These are phyloP conservation scores for Talaromyces sp. DNA, from an alignment of 2,329 filamentous ascomycete species.

Conservation along the genomic window DNA sequence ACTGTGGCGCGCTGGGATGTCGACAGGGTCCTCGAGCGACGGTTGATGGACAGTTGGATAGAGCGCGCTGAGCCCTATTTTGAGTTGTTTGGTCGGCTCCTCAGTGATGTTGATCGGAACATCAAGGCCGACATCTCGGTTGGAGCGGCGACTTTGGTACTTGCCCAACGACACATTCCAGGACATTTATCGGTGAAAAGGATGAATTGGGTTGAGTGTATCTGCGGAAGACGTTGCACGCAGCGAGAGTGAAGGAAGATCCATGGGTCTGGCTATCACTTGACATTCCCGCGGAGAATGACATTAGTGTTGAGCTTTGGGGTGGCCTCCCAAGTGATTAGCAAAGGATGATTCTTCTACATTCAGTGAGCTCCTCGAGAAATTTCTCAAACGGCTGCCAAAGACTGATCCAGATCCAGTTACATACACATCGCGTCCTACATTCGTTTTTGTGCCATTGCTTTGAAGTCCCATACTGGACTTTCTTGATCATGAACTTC, in stretches of 20 bases:
- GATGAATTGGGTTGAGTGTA: not conserved
- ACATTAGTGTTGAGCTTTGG: not conserved
- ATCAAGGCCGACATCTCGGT: not conserved
- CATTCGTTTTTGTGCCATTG: not conserved
- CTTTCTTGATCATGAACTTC: not conserved
- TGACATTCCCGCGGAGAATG: not conserved
- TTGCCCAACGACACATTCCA: not conserved
- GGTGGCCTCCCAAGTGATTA: not conserved
- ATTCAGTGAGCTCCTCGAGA: not conserved
- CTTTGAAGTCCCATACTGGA: not conserved
- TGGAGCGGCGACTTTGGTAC: not conserved
- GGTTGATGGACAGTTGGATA: not conserved
- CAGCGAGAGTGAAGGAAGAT: too few relatives aligned
- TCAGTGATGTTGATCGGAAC: not conserved
- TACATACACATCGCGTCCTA: not conserved
- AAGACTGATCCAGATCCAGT: not conserved
- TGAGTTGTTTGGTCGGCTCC: not conserved
- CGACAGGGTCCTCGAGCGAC: not conserved
- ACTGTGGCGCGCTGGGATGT: not conserved
- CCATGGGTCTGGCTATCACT: not conserved
- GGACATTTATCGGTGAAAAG: not conserved
- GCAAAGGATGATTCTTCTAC: not conserved
- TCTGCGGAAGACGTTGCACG: not conserved
- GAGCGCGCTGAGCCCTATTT: not conserved
- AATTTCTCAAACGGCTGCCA: not conserved